Percentiles rank a stretch among this genome's conserved stretches.
Conservation (phyloP, 2,329 filamentous ascomycete genomes). For the Graphilbum sp. region DNA sequence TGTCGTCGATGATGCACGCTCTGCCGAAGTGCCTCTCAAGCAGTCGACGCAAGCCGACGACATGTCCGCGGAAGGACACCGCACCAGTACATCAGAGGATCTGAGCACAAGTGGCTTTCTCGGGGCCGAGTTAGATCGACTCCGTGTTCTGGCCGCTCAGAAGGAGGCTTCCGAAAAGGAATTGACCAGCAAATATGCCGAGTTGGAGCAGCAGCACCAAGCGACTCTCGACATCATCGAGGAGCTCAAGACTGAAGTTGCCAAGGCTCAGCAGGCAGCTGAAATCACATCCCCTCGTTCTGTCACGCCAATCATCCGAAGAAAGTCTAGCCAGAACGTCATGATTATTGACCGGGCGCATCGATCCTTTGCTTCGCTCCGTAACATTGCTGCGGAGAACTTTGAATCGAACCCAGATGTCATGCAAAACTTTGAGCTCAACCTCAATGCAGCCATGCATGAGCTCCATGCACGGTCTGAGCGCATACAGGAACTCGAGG, state of each 20-base stretch:
- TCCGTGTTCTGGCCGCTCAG: slow-evolving; percentile 55
- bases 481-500: slow-evolving; percentile 77
- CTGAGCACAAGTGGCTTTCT: slow-evolving; percentile 14
- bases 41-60: too few relatives aligned
- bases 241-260: slow-evolving; percentile 73
- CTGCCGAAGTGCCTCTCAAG: too few relatives aligned
- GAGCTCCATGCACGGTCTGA: slow-evolving; percentile 79
- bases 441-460: slow-evolving; percentile 81
- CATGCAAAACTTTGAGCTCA: slow-evolving; percentile 84
- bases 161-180: slow-evolving; percentile 61
- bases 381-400: slow-evolving; percentile 75
- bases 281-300: slow-evolving; percentile 45
- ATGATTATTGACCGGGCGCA: slow-evolving; percentile 82
- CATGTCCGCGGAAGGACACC: not conserved
- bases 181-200: slow-evolving; percentile 63
- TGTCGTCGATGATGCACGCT: too few relatives aligned
- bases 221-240: slow-evolving; percentile 75
- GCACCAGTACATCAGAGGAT: not conserved
- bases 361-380: slow-evolving; percentile 74
- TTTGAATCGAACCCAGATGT: slow-evolving; percentile 69
- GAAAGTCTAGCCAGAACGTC: slow-evolving; percentile 83
- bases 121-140: slow-evolving; percentile 49
- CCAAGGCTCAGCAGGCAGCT: slow-evolving; percentile 50
- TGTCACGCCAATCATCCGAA: slow-evolving; percentile 65
- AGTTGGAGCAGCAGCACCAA: slow-evolving; percentile 68